phyloP scores from a whole-genome alignment of 495 filamentous ascomycete genomes.

The Evernia prunastri region DNA sequence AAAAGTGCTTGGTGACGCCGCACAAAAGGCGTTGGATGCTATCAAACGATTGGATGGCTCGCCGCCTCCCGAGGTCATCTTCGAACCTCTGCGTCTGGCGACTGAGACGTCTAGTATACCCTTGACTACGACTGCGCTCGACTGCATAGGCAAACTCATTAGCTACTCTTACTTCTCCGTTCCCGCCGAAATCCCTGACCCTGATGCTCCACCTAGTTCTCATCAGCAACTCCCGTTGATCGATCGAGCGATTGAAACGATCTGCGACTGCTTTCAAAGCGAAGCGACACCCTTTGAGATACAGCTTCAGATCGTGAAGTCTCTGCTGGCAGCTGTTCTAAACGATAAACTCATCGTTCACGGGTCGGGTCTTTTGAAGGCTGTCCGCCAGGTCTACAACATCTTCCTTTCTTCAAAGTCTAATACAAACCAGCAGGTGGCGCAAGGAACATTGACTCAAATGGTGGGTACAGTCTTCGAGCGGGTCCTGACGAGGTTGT shows the following conservation, averaged over 20 bases:
- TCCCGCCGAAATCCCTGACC: slow-evolving; percentile 43
- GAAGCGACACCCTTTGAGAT: slow-evolving; percentile 85
- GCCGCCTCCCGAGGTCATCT: slow-evolving; percentile 80
- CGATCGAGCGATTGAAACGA: slow-evolving; percentile 96
- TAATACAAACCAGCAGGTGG: slow-evolving; percentile 88
- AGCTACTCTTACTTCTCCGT: slow-evolving; percentile 96
- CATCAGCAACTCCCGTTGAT: slow-evolving; percentile 57
- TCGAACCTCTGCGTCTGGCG: slow-evolving; percentile 81
- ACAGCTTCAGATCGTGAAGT: slow-evolving; percentile 97
- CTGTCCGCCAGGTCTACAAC: slow-evolving; percentile 97
- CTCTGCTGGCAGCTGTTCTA: slow-evolving; percentile 84
- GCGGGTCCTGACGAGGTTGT: slow-evolving; percentile 76
- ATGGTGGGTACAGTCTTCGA: slow-evolving; percentile 99
- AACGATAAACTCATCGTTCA: slow-evolving; percentile 99
- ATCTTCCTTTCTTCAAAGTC: slow-evolving; percentile 93
- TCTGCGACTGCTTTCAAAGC: slow-evolving; percentile 98
- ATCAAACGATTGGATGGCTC: slow-evolving; percentile 72
- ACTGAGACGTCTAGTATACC: slow-evolving; percentile 77
- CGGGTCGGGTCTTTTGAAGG: slow-evolving; percentile 92
- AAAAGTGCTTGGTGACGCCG: slow-evolving; percentile 71
- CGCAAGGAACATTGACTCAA: slow-evolving; percentile 92
- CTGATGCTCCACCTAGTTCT: slow-evolving; percentile 20
- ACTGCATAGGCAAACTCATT: slow-evolving; percentile 97
- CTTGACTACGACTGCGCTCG: slow-evolving; percentile 81
- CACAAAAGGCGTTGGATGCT: slow-evolving; percentile 71